Percentiles rank a stretch among this genome's conserved stretches.
These are phyloP conservation scores for Tetrapisispora arboricola DNA, from an alignment of 805 yeast genomes.

Conservation along the genomic window DNA sequence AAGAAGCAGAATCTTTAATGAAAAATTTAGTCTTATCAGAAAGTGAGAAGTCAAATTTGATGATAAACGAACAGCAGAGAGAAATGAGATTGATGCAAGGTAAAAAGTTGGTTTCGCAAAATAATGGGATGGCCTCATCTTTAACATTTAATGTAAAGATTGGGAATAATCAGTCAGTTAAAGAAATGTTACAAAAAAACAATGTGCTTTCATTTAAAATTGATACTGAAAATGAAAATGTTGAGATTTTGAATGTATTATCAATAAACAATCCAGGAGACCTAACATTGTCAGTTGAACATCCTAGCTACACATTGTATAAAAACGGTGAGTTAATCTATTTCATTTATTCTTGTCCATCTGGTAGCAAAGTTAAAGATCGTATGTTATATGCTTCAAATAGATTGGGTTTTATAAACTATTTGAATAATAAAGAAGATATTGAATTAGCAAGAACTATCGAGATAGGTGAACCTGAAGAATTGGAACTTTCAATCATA, in stretches of 20 bases:
- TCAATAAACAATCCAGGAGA: slow-evolving; percentile 22
- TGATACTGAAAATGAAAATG: slow-evolving; percentile 39
- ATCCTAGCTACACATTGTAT: slow-evolving; percentile 53
- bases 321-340: slow-evolving; percentile 34
- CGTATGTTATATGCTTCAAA: slow-evolving; percentile 89
- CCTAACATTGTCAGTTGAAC: slow-evolving; percentile 30
- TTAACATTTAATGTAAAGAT: slow-evolving; percentile 17
- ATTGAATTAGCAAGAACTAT: slow-evolving; percentile 38
- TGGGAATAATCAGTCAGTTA: slow-evolving; percentile 10
- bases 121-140: slow-evolving; percentile 18
- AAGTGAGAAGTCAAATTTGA: slow-evolving; percentile 18
- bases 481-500: slow-evolving; percentile 41
- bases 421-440: slow-evolving; percentile 33
- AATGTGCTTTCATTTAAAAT: slow-evolving; percentile 42
- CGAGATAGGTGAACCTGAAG: slow-evolving; percentile 68
- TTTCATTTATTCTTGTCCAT: slow-evolving; percentile 82
- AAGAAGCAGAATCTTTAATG: slow-evolving; percentile 3
- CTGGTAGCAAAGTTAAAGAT: slow-evolving; percentile 79
- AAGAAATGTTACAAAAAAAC: slow-evolving; percentile 28
- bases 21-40: slow-evolving; percentile 15
- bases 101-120: slow-evolving; percentile 22
- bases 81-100: slow-evolving; percentile 15
- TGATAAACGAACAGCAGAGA: slow-evolving; percentile 24
- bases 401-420: slow-evolving; percentile 47
- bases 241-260: slow-evolving; percentile 29